Evolutionary conservation across 2,329 filamentous ascomycete species (phyloP).

Genomic region (Colletotrichum sp.): DNA sequence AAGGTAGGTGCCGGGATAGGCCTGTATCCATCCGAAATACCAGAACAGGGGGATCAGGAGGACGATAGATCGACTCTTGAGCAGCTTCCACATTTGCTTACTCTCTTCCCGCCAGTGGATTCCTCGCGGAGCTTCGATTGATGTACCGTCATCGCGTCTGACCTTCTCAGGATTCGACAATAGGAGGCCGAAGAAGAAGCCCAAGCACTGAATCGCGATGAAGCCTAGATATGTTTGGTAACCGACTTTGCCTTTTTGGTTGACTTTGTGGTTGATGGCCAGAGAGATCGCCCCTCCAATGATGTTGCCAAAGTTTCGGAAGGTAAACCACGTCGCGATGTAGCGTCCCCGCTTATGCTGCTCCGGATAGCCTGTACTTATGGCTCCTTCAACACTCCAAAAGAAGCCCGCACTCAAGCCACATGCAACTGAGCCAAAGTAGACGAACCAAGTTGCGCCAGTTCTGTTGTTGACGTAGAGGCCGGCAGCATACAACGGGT

Average conservation of each 20-base stretch:
- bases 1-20: slow-evolving; percentile 45
- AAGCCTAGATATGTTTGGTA: slow-evolving; percentile 48
- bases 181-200: slow-evolving; percentile 44
- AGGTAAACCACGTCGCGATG: slow-evolving; percentile 55
- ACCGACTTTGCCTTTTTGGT: slow-evolving; percentile 40
- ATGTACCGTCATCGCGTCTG: slow-evolving; percentile 45
- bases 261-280: slow-evolving; percentile 45
- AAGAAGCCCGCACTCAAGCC: slow-evolving; percentile 70
- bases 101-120: slow-evolving; percentile 28
- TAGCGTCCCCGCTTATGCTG: slow-evolving; percentile 63
- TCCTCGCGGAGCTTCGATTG: slow-evolving; percentile 32
- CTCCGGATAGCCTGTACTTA: slow-evolving; percentile 68
- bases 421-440: neutral
- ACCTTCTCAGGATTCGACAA: slow-evolving; percentile 51
- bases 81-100: slow-evolving; percentile 38
- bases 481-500: slow-evolving; percentile 67
- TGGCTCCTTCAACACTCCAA: slow-evolving; percentile 72
- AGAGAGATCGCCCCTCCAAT: slow-evolving; percentile 56
- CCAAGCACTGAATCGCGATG: slow-evolving; percentile 52
- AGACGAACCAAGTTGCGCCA: slow-evolving; percentile 49
- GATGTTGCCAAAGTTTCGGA: slow-evolving; percentile 45
- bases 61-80: slow-evolving; percentile 34
- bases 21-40: slow-evolving; percentile 38
- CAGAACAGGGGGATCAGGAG: slow-evolving; percentile 32
- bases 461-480: slow-evolving; percentile 63